phyloP scores from a whole-genome alignment of 495 filamentous ascomycete species.

The Aspergillus panamensis region DNA sequence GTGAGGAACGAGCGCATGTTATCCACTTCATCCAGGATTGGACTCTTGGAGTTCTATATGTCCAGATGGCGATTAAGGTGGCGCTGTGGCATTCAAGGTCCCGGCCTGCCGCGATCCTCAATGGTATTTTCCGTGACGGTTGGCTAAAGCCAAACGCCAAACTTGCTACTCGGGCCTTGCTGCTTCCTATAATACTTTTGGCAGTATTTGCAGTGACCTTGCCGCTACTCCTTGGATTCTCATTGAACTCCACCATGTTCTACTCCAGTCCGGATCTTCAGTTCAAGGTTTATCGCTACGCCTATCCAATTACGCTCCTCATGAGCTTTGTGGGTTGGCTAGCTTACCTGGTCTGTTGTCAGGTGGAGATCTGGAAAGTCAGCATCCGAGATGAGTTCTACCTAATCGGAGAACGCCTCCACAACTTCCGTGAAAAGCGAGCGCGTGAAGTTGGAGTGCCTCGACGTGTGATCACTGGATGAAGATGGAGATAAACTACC shows the following conservation, averaged over 20 bases:
- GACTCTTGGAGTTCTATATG: slow-evolving; percentile 89
- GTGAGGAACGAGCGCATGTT: slow-evolving; percentile 55
- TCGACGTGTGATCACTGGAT: slow-evolving; percentile 40
- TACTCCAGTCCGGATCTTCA: slow-evolving; percentile 41
- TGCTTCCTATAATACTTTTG: slow-evolving; percentile 64
- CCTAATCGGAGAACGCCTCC: slow-evolving; percentile 86
- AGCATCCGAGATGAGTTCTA: slow-evolving; percentile 93
- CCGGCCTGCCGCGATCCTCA: slow-evolving; percentile 67
- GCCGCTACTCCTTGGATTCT: slow-evolving; percentile 52
- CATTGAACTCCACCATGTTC: slow-evolving; percentile 43
- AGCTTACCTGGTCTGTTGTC: slow-evolving; percentile 42
- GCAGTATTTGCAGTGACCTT: slow-evolving; percentile 55
- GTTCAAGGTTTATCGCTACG: slow-evolving; percentile 64
- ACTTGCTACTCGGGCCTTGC: slow-evolving; percentile 76
- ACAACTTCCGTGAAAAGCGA: slow-evolving; percentile 76
- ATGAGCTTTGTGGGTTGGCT: slow-evolving; percentile 43
- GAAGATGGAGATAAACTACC: slow-evolving; percentile 10
- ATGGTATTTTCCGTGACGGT: slow-evolving; percentile 70
- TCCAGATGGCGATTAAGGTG: slow-evolving; percentile 75
- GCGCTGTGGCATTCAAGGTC: slow-evolving; percentile 61
- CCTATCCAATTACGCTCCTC: slow-evolving; percentile 60
- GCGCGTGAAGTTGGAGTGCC: slow-evolving; percentile 42
- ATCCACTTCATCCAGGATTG: slow-evolving; percentile 90
- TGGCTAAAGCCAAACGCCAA: slow-evolving; percentile 76
- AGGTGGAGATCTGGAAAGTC: slow-evolving; percentile 72